A percentile compares a stretch with the other conserved stretches of the same genome.
Evolutionary conservation across 2,329 filamentous ascomycete species (phyloP).

Genomic region (Aaosphaeria arxii): DNA sequence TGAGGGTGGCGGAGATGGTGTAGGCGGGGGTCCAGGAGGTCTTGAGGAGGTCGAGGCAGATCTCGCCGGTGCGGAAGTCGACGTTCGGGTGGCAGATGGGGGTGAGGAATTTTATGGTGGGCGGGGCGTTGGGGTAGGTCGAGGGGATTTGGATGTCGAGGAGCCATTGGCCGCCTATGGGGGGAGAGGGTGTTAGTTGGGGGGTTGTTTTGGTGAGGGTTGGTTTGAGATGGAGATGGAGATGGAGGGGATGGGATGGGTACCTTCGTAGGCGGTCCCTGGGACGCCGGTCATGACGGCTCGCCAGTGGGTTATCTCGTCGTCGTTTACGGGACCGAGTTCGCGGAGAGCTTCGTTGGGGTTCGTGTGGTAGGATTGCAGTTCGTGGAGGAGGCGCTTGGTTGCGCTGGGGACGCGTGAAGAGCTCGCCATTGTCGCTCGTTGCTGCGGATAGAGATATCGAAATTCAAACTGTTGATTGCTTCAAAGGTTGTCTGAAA

Average conservation of each 20-base stretch:
- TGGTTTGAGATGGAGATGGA: background rate
- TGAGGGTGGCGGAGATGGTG: slow-evolving; percentile 71
- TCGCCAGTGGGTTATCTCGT: slow-evolving; percentile 58
- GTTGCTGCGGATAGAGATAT: too few relatives aligned
- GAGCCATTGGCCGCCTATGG: slow-evolving; percentile 72
- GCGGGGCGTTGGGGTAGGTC: slow-evolving; percentile 76
- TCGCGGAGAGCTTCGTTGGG: slow-evolving; percentile 57
- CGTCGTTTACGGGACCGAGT: slow-evolving; percentile 56
- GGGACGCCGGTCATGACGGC: slow-evolving; percentile 59
- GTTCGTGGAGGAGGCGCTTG: slow-evolving; percentile 61
- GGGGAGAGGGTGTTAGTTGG: slow-evolving; percentile 1
- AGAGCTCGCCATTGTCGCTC: slow-evolving; percentile 27
- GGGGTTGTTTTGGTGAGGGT: background rate
- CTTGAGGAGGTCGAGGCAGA: slow-evolving; percentile 85
- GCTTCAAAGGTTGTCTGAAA: slow-evolving; percentile 4
- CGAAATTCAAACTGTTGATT: too few relatives aligned
- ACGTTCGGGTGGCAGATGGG: slow-evolving; percentile 41
- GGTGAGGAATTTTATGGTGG: slow-evolving; percentile 74
- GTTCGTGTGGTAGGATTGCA: slow-evolving; percentile 55
- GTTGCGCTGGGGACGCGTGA: slow-evolving; percentile 40
- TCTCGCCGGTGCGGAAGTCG: slow-evolving; percentile 68
- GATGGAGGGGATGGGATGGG: background rate
- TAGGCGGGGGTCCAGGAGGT: slow-evolving; percentile 81
- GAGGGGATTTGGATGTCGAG: slow-evolving; percentile 73
- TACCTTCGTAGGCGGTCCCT: slow-evolving; percentile 61